Evolutionary conservation across 208 protist species (phyloP), one percentile per base, ranked within the genome.

Genomic region (Crithidia fasciculata): DNA sequence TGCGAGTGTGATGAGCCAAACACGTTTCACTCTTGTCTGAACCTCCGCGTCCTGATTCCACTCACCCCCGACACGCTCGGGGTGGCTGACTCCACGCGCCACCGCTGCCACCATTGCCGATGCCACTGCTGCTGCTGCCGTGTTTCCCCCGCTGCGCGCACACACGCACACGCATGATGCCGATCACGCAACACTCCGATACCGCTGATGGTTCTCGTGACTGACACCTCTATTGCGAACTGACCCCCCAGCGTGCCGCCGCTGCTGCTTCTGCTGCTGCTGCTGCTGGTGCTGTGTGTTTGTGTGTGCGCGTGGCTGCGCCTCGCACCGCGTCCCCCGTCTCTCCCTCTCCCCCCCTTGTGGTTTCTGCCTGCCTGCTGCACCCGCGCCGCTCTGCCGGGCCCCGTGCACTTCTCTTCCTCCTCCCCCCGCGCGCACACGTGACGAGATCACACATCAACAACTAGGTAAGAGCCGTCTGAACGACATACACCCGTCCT

Each of bases 121-220:
- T 28, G 28, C 28, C 28, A 28, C 28, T 28, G 28, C 28, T 28
- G 28, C 28, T 28, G 28, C 28, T 28, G 28, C 28, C 28, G 28
- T 28, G 28, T 28, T 28, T 19, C 4, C 54, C 6, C 16, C 9
- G 8, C 5, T 15, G 7, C 50, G 50, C 50, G 15, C 12, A 5
- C 8, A 9, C 6, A 9, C 12, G 15, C 50, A n/a, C 62, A 10
- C 49, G 43, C 61, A 78, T 78, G 64, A 78, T 72, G 64, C 54
- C 50, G 52, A 62, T 43, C 53, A 69, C 66, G 63, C 72, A 78
- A 54, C 64, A 78, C 72, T 76, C 72, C 72, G 72, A 76, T 76
- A 76, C 72, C 72, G 72, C 72, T 76, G 72, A 76, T 40, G 45
- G 63, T 69, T 15, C 44, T 15, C 28, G 28, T 71, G 66, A 71